phyloP scores from a whole-genome alignment of 768 basidiomycete species.

The Phylloporus arenicola region DNA sequence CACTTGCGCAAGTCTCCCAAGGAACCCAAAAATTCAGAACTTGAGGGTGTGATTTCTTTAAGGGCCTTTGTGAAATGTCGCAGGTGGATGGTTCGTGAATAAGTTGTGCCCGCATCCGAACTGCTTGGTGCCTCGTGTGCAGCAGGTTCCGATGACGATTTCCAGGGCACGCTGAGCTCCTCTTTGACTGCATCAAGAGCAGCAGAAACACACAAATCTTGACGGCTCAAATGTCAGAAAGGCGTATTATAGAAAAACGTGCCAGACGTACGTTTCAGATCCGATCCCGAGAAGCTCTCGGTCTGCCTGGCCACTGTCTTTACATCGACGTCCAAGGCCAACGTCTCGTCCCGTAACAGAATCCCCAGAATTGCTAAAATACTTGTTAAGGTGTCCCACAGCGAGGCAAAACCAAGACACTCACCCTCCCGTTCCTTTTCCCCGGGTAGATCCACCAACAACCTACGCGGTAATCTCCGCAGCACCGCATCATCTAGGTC shows the following conservation, averaged over 20 bases:
- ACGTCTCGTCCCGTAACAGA: slow-evolving; percentile 71
- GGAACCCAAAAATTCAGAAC: slow-evolving; percentile 74
- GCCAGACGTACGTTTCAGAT: slow-evolving; percentile 75
- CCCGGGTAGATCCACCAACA: slow-evolving; percentile 86
- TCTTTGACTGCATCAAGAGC: slow-evolving; percentile 92
- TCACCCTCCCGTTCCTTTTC: slow-evolving; percentile 79
- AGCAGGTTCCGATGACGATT: slow-evolving; percentile 9
- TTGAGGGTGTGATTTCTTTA: slow-evolving; percentile 85
- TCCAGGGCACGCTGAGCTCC: slow-evolving; percentile 76
- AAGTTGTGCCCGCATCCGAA: slow-evolving; percentile 7
- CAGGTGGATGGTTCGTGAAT: slow-evolving; percentile 40
- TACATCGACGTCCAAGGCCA: slow-evolving; percentile 61
- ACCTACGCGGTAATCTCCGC: slow-evolving; percentile 76
- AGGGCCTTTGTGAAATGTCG: slow-evolving; percentile 81
- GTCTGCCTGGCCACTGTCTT: slow-evolving; percentile 61
- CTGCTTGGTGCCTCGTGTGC: background rate
- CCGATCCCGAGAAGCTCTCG: slow-evolving; percentile 88
- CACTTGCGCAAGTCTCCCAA: slow-evolving; percentile 75
- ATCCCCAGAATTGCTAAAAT: slow-evolving; percentile 79
- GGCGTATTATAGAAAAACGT: background rate
- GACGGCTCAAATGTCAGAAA: slow-evolving; percentile 5
- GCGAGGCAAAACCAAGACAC: slow-evolving; percentile 14
- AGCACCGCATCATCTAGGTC: slow-evolving; percentile 90
- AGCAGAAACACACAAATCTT: slow-evolving; percentile 90
- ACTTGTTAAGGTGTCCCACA: slow-evolving; percentile 3